Evolutionary conservation across 192 early-diverging fungal genomes (phyloP).

Genomic region (Backusella psychrophila): DNA sequence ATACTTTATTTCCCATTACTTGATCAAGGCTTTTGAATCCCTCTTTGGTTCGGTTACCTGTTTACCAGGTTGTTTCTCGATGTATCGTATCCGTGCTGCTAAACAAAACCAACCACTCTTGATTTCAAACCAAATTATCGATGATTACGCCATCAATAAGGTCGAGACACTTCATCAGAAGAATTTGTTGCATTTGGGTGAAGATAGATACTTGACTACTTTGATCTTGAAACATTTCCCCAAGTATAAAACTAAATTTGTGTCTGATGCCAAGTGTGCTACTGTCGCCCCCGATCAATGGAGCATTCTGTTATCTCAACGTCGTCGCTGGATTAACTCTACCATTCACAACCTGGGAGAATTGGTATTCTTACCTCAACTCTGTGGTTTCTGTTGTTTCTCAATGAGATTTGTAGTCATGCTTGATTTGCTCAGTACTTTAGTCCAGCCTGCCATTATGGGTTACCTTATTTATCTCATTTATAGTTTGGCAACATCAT

Average conservation of each 20-base stretch:
- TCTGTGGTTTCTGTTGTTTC: slow-evolving; percentile 97
- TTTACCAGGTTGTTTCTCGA: slow-evolving; percentile 97
- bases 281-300: slow-evolving; percentile 94
- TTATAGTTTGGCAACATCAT: slow-evolving; percentile 55
- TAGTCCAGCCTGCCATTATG: slow-evolving; percentile 90
- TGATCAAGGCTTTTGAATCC: slow-evolving; percentile 96
- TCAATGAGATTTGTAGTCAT: slow-evolving; percentile 96
- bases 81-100: slow-evolving; percentile 93
- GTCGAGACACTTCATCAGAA: slow-evolving; percentile 98
- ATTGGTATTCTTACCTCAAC: slow-evolving; percentile 86
- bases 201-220: slow-evolving; percentile 97
- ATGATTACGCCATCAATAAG: slow-evolving; percentile 87
- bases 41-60: slow-evolving; percentile 96
- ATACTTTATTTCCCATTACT: slow-evolving; percentile 96
- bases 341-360: slow-evolving; percentile 98
- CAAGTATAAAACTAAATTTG: slow-evolving; percentile 90
- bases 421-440: slow-evolving; percentile 86
- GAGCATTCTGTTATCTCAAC: slow-evolving; percentile 91
- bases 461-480: slow-evolving; percentile 84
- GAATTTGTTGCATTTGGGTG: slow-evolving; percentile 96
- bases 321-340: slow-evolving; percentile 99
- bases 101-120: slow-evolving; percentile 87
- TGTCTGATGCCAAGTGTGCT: slow-evolving; percentile 85
- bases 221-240: slow-evolving; percentile 97
- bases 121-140: slow-evolving; percentile 83